phyloP scores from a whole-genome alignment of 1,139 yeast species.

The Geotrichum macrosporum region DNA sequence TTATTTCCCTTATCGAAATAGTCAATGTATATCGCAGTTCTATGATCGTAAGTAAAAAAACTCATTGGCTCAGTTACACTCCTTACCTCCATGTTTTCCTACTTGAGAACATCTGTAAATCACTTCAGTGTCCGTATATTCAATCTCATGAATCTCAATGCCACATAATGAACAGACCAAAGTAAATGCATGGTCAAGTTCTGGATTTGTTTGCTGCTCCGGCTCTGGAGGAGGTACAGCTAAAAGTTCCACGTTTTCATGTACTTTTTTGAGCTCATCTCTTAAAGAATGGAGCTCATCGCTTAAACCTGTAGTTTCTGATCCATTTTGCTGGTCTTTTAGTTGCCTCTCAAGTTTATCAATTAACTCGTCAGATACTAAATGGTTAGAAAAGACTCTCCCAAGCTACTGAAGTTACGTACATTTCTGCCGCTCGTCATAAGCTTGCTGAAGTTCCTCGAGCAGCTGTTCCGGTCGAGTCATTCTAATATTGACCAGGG shows the following conservation, averaged over 20 bases:
- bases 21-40: slow-evolving; percentile 17
- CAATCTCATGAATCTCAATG: slow-evolving; percentile 16
- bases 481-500: slow-evolving; percentile 14
- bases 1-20: slow-evolving; percentile 8
- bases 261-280: slow-evolving; percentile 5
- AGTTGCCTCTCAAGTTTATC: slow-evolving; percentile 13
- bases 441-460: slow-evolving; percentile 9
- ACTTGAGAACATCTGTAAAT: slow-evolving; percentile 15
- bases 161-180: slow-evolving; percentile 16
- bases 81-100: slow-evolving; percentile 17
- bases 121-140: slow-evolving; percentile 17
- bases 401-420: background rate
- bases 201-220: slow-evolving; percentile 7
- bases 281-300: slow-evolving; percentile 8
- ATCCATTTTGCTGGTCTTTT: background rate
- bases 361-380: slow-evolving; percentile 13
- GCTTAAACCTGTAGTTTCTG: background rate
- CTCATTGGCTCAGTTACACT: background rate
- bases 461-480: slow-evolving; percentile 18
- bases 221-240: slow-evolving; percentile 3
- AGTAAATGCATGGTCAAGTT: slow-evolving; percentile 17
- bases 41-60: background rate
- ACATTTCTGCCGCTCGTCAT: slow-evolving; percentile 10
- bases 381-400: background rate
- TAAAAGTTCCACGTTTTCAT: slow-evolving; percentile 1